These are phyloP conservation scores for Rutstroemia sydowiana DNA, from an alignment of 2,329 filamentous ascomycete genomes.

Conservation along the genomic window DNA sequence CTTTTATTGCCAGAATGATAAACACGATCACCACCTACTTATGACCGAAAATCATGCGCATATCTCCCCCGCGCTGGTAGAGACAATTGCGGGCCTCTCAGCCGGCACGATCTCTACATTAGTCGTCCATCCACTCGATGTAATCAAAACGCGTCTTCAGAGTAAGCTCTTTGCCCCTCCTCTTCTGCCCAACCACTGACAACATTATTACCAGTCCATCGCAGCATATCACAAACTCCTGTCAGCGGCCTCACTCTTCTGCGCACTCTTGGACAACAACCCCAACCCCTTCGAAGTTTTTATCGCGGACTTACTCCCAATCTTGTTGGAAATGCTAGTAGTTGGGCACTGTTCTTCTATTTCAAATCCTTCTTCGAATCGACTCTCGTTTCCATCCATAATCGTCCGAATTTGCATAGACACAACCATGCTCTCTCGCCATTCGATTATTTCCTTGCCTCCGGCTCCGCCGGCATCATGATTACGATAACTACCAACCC, in stretches of 20 bases:
- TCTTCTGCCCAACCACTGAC: constrained; percentile 32
- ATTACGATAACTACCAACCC: constrained; percentile 86
- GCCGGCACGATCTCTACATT: constrained; percentile 83
- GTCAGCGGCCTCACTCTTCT: constrained; percentile 47
- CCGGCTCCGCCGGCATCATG: constrained; percentile 59
- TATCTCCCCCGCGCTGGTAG: constrained; percentile 70
- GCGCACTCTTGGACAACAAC: constrained; percentile 35
- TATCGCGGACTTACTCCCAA: constrained; percentile 91
- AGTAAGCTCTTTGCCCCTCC: constrained; percentile 39
- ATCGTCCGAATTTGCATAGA: constrained; percentile 10
- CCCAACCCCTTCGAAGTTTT: constrained; percentile 58
- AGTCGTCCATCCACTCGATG: constrained; percentile 83
- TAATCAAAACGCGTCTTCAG: constrained; percentile 94
- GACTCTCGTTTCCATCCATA: constrained; percentile 26
- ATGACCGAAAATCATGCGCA: constrained; percentile 40
- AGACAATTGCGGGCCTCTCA: constrained; percentile 82
- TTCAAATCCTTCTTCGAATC: constrained; percentile 52
- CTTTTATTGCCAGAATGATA: constrained; percentile 16
- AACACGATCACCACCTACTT: constrained; percentile 12
- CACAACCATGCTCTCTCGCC: constrained; percentile 16
- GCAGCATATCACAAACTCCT: constrained; percentile 35
- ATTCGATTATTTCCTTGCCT: constrained; percentile 73
- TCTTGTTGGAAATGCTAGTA: constrained; percentile 79
- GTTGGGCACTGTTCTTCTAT: constrained; percentile 91
- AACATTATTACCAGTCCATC: constrained; percentile 39